A percentile compares a stretch with the other conserved stretches of the same genome.
These are phyloP conservation scores for Ustilago shanxiensis DNA, from an alignment of 1,284 basidiomycete genomes.

Conservation along the genomic window DNA sequence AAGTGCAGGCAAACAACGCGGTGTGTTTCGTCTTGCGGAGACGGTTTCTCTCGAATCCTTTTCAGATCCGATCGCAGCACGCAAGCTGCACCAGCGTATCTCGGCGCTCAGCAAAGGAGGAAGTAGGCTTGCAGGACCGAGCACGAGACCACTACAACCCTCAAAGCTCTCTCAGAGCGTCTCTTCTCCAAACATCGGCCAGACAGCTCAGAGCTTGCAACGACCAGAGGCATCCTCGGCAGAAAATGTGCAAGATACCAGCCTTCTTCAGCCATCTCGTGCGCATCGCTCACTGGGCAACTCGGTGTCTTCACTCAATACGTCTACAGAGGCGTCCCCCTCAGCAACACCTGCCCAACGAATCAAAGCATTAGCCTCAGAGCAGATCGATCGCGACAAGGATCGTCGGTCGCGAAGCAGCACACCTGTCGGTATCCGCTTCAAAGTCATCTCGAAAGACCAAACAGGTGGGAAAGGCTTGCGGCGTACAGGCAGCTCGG, in stretches of 20 bases:
- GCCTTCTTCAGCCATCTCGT: background rate
- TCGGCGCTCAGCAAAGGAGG: constrained; percentile 33
- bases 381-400: constrained; percentile 45
- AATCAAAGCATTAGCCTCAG: constrained; percentile 47
- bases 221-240: background rate
- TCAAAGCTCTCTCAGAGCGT: constrained; percentile 46
- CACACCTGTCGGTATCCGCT: constrained; percentile 39
- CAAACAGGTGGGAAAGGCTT: constrained; percentile 23
- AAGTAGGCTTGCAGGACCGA: constrained; percentile 7
- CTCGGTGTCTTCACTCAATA: constrained; percentile 34
- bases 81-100: constrained; percentile 48
- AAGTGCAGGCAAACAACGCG: constrained; percentile 20
- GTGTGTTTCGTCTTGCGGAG: constrained; percentile 64
- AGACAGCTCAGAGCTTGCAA: constrained; percentile 4
- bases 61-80: constrained; percentile 45
- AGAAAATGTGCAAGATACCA: background rate
- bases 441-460: constrained; percentile 46
- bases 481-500: constrained; percentile 36
- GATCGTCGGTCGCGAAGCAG: constrained; percentile 36
- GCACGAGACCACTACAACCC: constrained; percentile 31
- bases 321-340: constrained; percentile 14
- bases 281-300: constrained; percentile 28
- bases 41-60: constrained; percentile 57
- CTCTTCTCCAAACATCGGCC: constrained; percentile 32
- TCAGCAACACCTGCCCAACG: constrained; percentile 27